Evolutionary conservation across 495 filamentous ascomycete genomes (phyloP), one percentile per base, ranked within the genome.

Genomic region (Podospora pseudopauciseta): DNA sequence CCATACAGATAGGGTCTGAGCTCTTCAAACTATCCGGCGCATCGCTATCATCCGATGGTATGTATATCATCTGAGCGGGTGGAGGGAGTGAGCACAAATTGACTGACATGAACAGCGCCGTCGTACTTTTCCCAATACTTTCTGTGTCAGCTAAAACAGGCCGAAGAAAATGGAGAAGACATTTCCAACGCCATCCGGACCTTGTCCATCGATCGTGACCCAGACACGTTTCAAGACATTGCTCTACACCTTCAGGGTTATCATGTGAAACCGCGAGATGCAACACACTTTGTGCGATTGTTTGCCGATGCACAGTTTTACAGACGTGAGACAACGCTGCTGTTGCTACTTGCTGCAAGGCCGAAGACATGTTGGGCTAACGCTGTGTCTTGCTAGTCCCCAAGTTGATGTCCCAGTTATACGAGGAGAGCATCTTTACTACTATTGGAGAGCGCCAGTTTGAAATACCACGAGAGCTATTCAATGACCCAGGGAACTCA

Each of bases 61-160:
- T 27, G 23, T 59, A 11, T 20, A 39, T 58, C 55, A 39, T 56
- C 60, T 63, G 60, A 49, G 67, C 23, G 61, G 28, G 53, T 64
- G 60, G 56, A 64, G 28, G 44, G 64, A 55, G 11, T 39, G 13
- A 23, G 23, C 23, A 23, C 9, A 7, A 18, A 27, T 34, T 55
- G 39, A 69, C 77, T 76, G 61, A 74, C 71, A 13, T 16, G 28
- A 32, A 27, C 82, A 98, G 94, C 94, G 80, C 94, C 94, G 73
- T 97, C 95, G 68, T 99, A 97, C 78, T 97, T 99, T 78, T 97
- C 95, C 23, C 90, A 90, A 70, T 97, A 93, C 80, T 99, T 99
- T 81, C 87, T 88, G 66, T 90, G 91, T 69, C 94, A 97, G 79
- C 76, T 99, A 19, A 85, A 85, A 63, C 77, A 79, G 65, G 84